Percentiles rank a stretch among this genome's conserved stretches.
These are phyloP conservation scores for Pichia heedii DNA, from an alignment of 805 yeast genomes.

Conservation along the genomic window DNA sequence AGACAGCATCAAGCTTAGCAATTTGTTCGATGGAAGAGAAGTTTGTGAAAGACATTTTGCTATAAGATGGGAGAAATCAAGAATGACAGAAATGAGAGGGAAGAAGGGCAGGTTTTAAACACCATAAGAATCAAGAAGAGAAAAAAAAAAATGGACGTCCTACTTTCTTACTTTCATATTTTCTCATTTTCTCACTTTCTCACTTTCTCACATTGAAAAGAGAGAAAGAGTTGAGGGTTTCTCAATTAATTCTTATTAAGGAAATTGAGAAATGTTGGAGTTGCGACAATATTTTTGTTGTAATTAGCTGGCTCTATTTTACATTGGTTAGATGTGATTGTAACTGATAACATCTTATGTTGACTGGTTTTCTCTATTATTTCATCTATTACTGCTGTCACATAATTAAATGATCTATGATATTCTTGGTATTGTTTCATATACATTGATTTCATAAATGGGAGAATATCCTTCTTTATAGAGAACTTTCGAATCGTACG, in stretches of 20 bases:
- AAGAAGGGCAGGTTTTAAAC: conserved; percentile 34
- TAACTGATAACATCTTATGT: not conserved
- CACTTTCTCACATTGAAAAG: too few relatives aligned
- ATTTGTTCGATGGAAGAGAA: conserved; percentile 72
- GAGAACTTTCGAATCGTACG: conserved; percentile 2
- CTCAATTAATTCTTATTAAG: too few relatives aligned
- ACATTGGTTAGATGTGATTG: not conserved
- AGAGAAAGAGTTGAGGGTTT: too few relatives aligned
- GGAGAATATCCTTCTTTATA: conserved; percentile 7
- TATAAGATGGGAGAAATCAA: not conserved
- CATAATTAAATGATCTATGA: not conserved
- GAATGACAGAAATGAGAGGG: not conserved
- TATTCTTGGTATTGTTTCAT: conserved; percentile 6
- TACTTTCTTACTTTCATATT: too few relatives aligned
- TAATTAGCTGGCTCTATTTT: not conserved
- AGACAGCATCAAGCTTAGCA: conserved; percentile 68
- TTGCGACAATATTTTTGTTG: not conserved
- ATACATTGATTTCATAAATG: conserved; percentile 2
- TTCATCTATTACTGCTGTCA: not conserved
- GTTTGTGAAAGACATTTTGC: conserved; percentile 48
- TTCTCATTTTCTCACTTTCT: too few relatives aligned
- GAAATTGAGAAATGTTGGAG: not conserved
- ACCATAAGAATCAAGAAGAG: conserved; percentile 53
- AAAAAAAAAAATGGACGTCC: conserved; percentile 12
- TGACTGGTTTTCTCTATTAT: not conserved